phyloP scores from a whole-genome alignment of 2,329 filamentous ascomycete genomes.

The Botryotinia calthae region DNA sequence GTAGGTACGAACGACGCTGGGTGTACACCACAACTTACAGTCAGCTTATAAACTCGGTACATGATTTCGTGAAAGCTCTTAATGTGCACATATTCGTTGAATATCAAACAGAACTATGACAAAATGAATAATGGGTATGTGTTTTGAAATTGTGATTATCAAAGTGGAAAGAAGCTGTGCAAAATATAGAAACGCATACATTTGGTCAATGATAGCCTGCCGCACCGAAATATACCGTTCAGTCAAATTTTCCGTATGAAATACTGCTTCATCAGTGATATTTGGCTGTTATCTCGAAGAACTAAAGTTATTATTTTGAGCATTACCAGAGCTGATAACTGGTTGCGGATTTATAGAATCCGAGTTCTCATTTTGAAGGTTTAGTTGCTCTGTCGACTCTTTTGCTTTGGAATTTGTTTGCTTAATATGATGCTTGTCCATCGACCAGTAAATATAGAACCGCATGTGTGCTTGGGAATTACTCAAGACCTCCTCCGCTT shows the following conservation, averaged over 20 bases:
- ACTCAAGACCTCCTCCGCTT: neutral
- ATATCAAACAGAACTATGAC: neutral
- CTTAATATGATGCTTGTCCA: neutral
- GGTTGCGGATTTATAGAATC: neutral
- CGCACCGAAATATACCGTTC: neutral
- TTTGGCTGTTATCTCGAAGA: neutral
- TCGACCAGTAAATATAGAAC: neutral
- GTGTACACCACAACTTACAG: neutral
- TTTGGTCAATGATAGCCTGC: neutral
- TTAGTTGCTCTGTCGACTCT: neutral
- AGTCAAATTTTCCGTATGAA: neutral
- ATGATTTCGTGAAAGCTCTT: neutral
- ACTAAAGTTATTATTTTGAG: neutral
- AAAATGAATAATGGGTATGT: neutral
- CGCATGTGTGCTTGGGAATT: neutral
- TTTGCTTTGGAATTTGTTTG: neutral
- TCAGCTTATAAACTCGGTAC: no score
- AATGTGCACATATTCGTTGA: neutral
- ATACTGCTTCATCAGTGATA: neutral
- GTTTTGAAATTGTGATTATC: neutral
- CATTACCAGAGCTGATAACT: neutral
- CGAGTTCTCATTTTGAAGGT: neutral
- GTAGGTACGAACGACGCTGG: neutral
- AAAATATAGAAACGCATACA: no score
- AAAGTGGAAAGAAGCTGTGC: neutral